phyloP scores from a whole-genome alignment of 169 alveolate species.

The Neospora caninum region DNA sequence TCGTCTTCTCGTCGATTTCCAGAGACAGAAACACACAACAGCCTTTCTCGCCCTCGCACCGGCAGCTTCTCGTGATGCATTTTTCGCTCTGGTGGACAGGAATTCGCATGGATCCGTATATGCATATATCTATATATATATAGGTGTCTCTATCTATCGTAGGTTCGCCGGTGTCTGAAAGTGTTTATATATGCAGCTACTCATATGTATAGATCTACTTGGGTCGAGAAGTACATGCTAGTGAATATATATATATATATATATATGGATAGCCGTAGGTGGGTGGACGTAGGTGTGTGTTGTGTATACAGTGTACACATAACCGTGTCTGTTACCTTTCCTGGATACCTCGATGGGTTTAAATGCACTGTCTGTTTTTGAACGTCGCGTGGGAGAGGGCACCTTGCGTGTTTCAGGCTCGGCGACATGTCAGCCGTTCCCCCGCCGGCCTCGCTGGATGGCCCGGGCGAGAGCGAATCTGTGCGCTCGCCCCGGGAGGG shows the following conservation, averaged over 20 bases:
- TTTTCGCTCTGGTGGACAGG: neutral
- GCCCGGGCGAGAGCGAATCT: neutral
- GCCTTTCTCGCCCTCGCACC: no score
- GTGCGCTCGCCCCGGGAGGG: neutral
- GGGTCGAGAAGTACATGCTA: neutral
- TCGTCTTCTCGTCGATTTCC: no score
- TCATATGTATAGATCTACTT: neutral
- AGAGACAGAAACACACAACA: no score
- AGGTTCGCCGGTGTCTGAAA: no score
- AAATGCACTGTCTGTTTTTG: neutral
- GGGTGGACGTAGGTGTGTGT: no score
- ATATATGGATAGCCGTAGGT: neutral
- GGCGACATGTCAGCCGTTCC: conserved; percentile 24
- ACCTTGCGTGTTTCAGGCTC: neutral
- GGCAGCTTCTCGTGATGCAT: no score
- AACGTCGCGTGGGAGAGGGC: neutral
- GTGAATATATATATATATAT: neutral
- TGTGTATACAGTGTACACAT: no score
- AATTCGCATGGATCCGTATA: neutral
- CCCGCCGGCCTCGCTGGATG: conserved; percentile 20
- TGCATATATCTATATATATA: neutral
- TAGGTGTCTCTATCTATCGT: neutral
- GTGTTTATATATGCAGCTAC: neutral
- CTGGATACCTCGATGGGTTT: no score
- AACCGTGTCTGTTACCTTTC: no score